Percentiles rank a stretch among this genome's conserved stretches.
phyloP scores from a whole-genome alignment of 2,329 filamentous ascomycete genomes.

The Monosporascus sp. region DNA sequence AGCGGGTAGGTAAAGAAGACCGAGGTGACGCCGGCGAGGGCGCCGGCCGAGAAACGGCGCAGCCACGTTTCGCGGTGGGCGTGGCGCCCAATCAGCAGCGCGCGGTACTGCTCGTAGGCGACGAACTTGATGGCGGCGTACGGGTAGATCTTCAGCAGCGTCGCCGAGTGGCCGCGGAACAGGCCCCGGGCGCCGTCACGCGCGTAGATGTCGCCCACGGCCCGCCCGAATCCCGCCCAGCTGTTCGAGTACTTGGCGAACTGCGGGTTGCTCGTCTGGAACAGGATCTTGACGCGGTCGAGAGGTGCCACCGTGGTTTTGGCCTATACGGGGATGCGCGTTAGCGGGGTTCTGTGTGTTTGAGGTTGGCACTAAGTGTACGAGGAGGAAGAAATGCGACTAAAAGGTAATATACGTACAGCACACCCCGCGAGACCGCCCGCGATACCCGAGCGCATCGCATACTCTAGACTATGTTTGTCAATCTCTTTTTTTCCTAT shows the following conservation, averaged over 20 bases:
- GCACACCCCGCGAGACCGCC: slow-evolving; percentile 89
- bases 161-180: slow-evolving; percentile 92
- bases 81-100: slow-evolving; percentile 63
- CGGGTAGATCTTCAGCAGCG: slow-evolving; percentile 88
- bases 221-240: slow-evolving; percentile 76
- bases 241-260: slow-evolving; percentile 90
- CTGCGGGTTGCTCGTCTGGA: slow-evolving; percentile 90
- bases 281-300: slow-evolving; percentile 97
- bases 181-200: slow-evolving; percentile 70
- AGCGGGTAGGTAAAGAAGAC: slow-evolving; percentile 96
- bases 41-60: slow-evolving; percentile 68
- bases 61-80: slow-evolving; percentile 69
- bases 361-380: neutral
- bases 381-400: neutral
- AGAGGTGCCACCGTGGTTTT: slow-evolving; percentile 95
- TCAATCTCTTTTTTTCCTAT: slow-evolving; percentile 39
- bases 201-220: slow-evolving; percentile 77
- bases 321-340: slow-evolving; percentile 48
- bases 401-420: slow-evolving; percentile 47
- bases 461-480: slow-evolving; percentile 76
- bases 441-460: slow-evolving; percentile 76
- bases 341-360: neutral
- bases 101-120: slow-evolving; percentile 92
- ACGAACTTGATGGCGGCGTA: slow-evolving; percentile 98
- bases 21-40: slow-evolving; percentile 75